Conservation (phyloP, 139 green algal genomes). For the Micractinium sp. region DNA sequence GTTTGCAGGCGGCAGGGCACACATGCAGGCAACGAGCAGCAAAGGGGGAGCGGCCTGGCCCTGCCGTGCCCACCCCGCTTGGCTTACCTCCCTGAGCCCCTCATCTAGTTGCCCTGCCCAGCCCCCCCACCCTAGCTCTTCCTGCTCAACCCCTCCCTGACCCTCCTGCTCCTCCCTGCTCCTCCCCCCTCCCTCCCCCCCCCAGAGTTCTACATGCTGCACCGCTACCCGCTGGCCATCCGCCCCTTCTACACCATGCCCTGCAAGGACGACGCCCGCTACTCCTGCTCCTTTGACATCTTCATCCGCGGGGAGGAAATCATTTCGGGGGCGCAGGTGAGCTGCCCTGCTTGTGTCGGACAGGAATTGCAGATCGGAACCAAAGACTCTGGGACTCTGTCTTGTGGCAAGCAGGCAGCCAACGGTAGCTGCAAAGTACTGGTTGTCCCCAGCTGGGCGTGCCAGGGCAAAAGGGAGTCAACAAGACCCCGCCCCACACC, state of each 20-base stretch:
- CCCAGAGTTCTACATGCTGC: slow-evolving; percentile 97
- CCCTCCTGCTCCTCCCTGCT: too few species aligned
- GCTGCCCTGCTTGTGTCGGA: background rate
- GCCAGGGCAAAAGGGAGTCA: too few species aligned
- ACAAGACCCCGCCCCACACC: too few species aligned
- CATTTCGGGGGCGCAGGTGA: slow-evolving; percentile 91
- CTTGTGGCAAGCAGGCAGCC: too few species aligned
- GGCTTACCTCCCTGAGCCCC: too few species aligned
- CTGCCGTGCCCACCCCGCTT: too few species aligned
- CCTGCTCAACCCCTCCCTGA: background rate
- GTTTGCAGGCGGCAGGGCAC: background rate
- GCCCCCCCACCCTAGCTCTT: background rate
- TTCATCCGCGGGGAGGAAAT: slow-evolving; percentile 99
- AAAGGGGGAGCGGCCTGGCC: too few species aligned
- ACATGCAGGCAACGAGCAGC: background rate
- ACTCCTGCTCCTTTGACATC: slow-evolving; percentile 98
- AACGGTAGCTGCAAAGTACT: background rate
- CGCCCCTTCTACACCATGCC: slow-evolving; percentile 99
- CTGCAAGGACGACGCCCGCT: slow-evolving; percentile 79
- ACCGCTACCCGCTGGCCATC: slow-evolving; percentile 78
- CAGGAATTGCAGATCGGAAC: too few species aligned
- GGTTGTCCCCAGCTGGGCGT: background rate
- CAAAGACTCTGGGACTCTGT: too few species aligned
- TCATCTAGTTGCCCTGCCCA: too few species aligned
- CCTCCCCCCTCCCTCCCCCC: background rate